Evolutionary conservation across 2,329 filamentous ascomycete species (phyloP), one percentile per base, ranked within the genome.

Genomic region (Akanthomyces muscarius): DNA sequence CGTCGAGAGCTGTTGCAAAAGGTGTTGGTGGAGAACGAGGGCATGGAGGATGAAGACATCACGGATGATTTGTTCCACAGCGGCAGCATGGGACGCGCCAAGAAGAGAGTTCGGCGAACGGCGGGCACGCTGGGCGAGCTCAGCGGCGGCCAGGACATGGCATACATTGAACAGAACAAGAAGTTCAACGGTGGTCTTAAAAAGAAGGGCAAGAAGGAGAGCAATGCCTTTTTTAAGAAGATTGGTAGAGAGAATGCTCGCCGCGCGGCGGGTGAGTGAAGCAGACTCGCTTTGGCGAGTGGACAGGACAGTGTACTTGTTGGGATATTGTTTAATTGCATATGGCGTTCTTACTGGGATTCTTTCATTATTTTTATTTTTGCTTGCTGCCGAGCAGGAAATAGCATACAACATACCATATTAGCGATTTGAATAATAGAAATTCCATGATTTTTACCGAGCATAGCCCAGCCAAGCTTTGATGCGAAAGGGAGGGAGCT

Each of bases 141-240:
- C 62, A 92, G 90, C 62, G 95, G 95, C 63, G 95, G 93, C 0
- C 91, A 96, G 72, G 91, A 96, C 72, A 98, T 99, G 95, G 93
- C 94, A n/a, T 98, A 94, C 73, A 86, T 92, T 63, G 91, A 94
- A 75, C 88, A 91, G 76, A 92, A 91, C 75, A 89, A 88, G 79
- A 87, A 83, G 69, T 81, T 83, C 67, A 91, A 90, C 71, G 72
- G 74, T 55, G 63, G 70, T 2, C 63, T 76, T 21, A 77, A 74
- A 67, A 76, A 75, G 67, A 75, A 73, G 67, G 68, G 66, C 45
- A 77, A 77, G 70, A 74, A 74, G 65, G 75, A 78, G 61, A 76
- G 74, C 66, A 71, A 71, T 61, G 64, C 73, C 1, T 78, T 77
- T 66, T 79, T 79, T 71, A 78, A 78, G 68, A 78, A 77, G 69